Evolutionary conservation across 2,329 filamentous ascomycete genomes (phyloP).

Genomic region (Cordyceps javanica): DNA sequence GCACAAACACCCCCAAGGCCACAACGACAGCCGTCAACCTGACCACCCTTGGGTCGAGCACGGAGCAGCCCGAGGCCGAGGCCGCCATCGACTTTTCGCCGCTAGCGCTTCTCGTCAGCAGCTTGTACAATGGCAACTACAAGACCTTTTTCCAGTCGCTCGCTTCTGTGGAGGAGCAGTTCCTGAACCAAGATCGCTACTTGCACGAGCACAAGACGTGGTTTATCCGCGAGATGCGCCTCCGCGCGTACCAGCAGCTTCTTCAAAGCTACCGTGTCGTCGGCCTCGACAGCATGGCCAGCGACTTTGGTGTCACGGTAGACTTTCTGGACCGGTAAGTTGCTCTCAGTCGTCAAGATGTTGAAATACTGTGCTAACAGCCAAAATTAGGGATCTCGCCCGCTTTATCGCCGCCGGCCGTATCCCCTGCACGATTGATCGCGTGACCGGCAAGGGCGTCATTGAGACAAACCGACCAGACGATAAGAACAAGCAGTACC

Average conservation of each 20-base stretch:
- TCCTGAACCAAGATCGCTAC: slow-evolving; percentile 90
- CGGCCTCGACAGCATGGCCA: slow-evolving; percentile 94
- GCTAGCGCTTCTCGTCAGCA: slow-evolving; percentile 80
- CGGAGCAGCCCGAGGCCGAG: slow-evolving; percentile 72
- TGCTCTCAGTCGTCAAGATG: background rate
- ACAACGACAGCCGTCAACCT: slow-evolving; percentile 73
- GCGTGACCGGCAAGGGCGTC: slow-evolving; percentile 90
- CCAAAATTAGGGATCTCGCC: slow-evolving; percentile 67
- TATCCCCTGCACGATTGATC: slow-evolving; percentile 95
- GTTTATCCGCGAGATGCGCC: slow-evolving; percentile 98
- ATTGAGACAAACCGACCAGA: slow-evolving; percentile 98
- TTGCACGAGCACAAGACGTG: slow-evolving; percentile 92
- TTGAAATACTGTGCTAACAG: background rate
- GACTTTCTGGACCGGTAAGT: slow-evolving; percentile 90
- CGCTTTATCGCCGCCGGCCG: slow-evolving; percentile 94
- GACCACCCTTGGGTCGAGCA: slow-evolving; percentile 68
- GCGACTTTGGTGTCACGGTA: slow-evolving; percentile 92
- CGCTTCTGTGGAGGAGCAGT: slow-evolving; percentile 84
- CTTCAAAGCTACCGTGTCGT: slow-evolving; percentile 97
- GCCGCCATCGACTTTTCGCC: slow-evolving; percentile 82
- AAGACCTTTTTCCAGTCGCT: slow-evolving; percentile 88
- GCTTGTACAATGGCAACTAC: slow-evolving; percentile 91
- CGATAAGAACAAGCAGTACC: slow-evolving; percentile 99
- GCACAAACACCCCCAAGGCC: slow-evolving; percentile 48
- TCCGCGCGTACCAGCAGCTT: slow-evolving; percentile 93